A percentile compares a stretch with the other conserved stretches of the same genome.
Conservation (phyloP, 176 grass and related monocot genomes). For the Aegilops bicornis region DNA sequence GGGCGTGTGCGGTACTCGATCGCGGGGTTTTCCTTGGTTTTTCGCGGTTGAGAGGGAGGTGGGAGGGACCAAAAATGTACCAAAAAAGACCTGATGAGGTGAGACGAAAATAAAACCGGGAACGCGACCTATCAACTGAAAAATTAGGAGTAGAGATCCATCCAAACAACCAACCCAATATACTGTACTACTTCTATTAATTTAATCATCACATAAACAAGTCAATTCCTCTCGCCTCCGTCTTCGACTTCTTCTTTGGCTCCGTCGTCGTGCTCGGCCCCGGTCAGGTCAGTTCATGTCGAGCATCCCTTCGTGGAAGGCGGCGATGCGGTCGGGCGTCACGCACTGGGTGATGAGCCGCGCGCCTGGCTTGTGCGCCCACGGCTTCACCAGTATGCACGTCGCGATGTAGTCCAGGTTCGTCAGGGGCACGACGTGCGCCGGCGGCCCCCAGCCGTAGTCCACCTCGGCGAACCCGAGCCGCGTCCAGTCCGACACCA, state of each 20-base stretch:
- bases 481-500: constrained; percentile 87
- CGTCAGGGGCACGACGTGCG: constrained; percentile 75
- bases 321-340: constrained; percentile 51
- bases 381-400: constrained; percentile 76
- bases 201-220: neutral
- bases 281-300: constrained; percentile 27
- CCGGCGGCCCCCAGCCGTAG: constrained; percentile 85
- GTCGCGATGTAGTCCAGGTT: constrained; percentile 94
- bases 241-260: neutral
- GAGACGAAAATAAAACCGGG: too few species aligned
- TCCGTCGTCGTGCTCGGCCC: neutral
- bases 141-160: too few species aligned
- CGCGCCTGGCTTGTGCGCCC: constrained; percentile 69
- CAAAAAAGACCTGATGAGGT: too few species aligned
- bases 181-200: neutral
- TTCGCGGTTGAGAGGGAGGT: too few species aligned
- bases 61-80: too few species aligned
- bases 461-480: constrained; percentile 88
- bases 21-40: too few species aligned
- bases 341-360: constrained; percentile 92
- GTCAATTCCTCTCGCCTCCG: neutral
- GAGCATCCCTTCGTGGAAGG: constrained; percentile 72
- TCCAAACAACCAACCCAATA: neutral
- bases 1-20: too few species aligned
- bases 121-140: too few species aligned